These are phyloP conservation scores for Nemania sp. DNA, from an alignment of 2,329 filamentous ascomycete genomes.

Conservation along the genomic window DNA sequence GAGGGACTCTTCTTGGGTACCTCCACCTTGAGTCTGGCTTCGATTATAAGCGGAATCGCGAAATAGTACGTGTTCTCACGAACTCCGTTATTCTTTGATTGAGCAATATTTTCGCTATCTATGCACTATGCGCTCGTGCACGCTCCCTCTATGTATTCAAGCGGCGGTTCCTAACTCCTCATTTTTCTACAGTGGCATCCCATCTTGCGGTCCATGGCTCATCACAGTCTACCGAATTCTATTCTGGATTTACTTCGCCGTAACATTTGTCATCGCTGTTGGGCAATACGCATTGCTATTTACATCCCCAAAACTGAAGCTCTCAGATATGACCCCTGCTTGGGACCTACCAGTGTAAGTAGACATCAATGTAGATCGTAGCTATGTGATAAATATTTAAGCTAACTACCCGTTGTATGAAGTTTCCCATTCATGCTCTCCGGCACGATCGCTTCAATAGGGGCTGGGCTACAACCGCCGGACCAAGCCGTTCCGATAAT, in stretches of 20 bases:
- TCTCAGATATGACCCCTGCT: constrained; percentile 54
- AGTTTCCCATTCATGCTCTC: constrained; percentile 51
- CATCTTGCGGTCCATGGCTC: constrained; percentile 56
- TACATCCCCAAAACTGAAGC: constrained; percentile 52
- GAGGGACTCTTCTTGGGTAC: constrained; percentile 62
- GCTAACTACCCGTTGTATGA: background rate
- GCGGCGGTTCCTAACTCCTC: background rate
- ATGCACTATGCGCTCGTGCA: too few species aligned
- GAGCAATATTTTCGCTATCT: background rate
- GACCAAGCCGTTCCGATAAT: constrained; percentile 55
- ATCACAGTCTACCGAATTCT: constrained; percentile 54
- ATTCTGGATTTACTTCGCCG: constrained; percentile 59
- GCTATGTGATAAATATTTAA: too few species aligned
- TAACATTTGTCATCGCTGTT: constrained; percentile 54
- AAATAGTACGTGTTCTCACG: constrained; percentile 44
- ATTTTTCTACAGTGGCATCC: constrained; percentile 44
- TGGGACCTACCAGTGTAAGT: constrained; percentile 52
- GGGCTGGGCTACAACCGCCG: constrained; percentile 50
- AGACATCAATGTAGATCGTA: too few species aligned
- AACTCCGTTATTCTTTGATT: background rate
- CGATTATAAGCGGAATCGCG: constrained; percentile 57
- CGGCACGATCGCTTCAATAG: constrained; percentile 53
- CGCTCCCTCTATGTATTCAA: too few species aligned
- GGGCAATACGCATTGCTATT: constrained; percentile 56
- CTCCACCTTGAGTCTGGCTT: constrained; percentile 55